Base-by-base conservation (phyloP, 148 eudicot genomes). In the Polygonum aviculare region DNA sequence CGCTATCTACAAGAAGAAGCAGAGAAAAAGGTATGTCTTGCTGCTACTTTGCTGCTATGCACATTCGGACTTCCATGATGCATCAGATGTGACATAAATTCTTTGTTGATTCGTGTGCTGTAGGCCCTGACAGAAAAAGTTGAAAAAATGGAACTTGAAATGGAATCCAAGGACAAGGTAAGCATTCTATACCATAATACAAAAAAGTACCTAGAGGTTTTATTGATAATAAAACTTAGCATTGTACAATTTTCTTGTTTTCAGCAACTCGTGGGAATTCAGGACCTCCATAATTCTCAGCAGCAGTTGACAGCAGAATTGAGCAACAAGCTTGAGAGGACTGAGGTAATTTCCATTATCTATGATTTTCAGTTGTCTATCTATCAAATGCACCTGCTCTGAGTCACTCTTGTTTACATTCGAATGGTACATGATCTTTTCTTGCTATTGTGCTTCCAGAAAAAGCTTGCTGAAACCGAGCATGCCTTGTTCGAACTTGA, bases 1-100 rank as follows among this genome's bases (percentile, higher is more conserved):
- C 90, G 94, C 36, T 93, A 88, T 88, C 94, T 95, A 60, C 93
- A 81, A 83, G 98, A 95, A 12, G 99, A 95, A 82, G 97, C 96
- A 63, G 97, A 89, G 81, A 90, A 91, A 77, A 94, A 92, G 93
- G 98, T 91, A 49, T 15, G 21, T 36, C n/a, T 67, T 7, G 44
- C 44, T 21, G 7, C 72, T 35, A 5, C 41, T 36, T 26, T 67
- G 35, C 41, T 36, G 41, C 72, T 67, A 67, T 38, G 11, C 41
- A 36, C 71, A 12, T 35, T 67, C 31, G 67, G n/a, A 59, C 22
- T 45, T 40, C 3, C 41, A 26, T 60, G 40, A n/a, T 63, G 33
- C 55, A 67, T 79, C 72, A 63, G 72, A 36, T 33, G 41, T 63
- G 71, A 62, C 12, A 12, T 77, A 79, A 55, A 79, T 49, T 78